Evolutionary conservation across 208 protist species (phyloP).

Genomic region (Porcisia hertigi): DNA sequence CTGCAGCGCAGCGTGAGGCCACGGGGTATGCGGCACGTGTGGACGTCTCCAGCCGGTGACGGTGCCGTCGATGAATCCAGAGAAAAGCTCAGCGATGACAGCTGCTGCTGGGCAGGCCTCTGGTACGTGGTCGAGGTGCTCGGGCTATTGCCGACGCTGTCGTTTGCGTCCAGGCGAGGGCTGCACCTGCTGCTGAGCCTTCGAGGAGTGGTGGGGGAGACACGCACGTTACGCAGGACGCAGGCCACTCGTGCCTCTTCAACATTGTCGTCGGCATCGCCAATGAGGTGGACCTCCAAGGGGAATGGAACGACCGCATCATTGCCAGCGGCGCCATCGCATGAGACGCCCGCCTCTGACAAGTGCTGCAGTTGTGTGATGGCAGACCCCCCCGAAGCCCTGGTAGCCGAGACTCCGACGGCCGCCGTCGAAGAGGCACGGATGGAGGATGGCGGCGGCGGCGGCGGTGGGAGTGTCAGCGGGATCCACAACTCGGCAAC

Average conservation of each 20-base stretch:
- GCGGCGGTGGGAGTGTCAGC: slow-evolving; percentile 6
- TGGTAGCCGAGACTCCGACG: neutral
- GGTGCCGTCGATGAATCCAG: slow-evolving; percentile 28
- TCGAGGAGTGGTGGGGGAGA: slow-evolving; percentile 8
- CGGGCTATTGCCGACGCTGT: neutral
- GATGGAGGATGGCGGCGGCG: neutral
- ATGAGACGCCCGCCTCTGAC: slow-evolving; percentile 1
- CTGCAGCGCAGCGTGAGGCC: slow-evolving; percentile 46
- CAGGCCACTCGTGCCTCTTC: slow-evolving; percentile 14
- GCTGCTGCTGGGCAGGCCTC: neutral
- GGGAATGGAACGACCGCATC: neutral
- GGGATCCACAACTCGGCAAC: slow-evolving; percentile 35
- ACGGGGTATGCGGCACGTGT: slow-evolving; percentile 37
- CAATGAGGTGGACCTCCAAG: slow-evolving; percentile 21
- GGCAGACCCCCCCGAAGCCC: neutral
- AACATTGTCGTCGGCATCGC: slow-evolving; percentile 2
- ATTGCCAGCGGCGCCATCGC: neutral
- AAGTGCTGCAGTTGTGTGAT: slow-evolving; percentile 2
- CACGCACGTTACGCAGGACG: slow-evolving; percentile 29
- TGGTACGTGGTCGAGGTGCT: neutral
- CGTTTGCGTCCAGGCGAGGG: neutral
- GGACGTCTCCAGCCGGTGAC: slow-evolving; percentile 21
- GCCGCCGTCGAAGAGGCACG: neutral
- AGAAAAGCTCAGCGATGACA: slow-evolving; percentile 16
- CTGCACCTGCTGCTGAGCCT: neutral